Percentiles rank a stretch among this genome's conserved stretches.
Evolutionary conservation across 495 filamentous ascomycete species (phyloP).

Genomic region (Hypomontagnella monticulosa): DNA sequence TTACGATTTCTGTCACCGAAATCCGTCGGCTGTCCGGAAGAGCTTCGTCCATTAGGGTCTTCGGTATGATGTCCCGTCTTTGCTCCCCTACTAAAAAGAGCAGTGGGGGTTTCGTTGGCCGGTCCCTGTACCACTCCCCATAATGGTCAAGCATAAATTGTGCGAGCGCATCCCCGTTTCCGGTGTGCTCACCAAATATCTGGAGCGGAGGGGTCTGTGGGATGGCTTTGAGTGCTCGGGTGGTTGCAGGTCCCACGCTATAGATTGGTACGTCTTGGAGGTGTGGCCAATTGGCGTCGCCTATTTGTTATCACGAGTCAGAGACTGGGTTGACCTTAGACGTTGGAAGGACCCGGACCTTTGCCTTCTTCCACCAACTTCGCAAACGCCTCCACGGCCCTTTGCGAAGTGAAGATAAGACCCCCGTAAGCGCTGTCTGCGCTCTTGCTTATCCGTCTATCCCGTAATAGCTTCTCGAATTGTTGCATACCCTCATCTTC

Average conservation of each 20-base stretch:
- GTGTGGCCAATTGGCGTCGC: slow-evolving; percentile 53
- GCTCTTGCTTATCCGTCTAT: slow-evolving; percentile 45
- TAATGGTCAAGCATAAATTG: slow-evolving; percentile 81
- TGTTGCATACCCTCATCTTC: slow-evolving; percentile 53
- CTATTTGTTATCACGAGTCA: slow-evolving; percentile 35
- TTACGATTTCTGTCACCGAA: slow-evolving; percentile 75
- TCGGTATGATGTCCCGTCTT: slow-evolving; percentile 87
- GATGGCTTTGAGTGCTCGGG: slow-evolving; percentile 71
- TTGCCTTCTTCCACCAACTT: slow-evolving; percentile 65
- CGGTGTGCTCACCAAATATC: slow-evolving; percentile 78
- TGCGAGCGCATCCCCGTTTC: slow-evolving; percentile 82
- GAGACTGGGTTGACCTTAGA: slow-evolving; percentile 10
- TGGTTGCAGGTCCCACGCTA: slow-evolving; percentile 92
- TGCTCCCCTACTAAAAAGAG: slow-evolving; percentile 91
- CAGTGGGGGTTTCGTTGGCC: slow-evolving; percentile 65
- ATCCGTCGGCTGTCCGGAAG: slow-evolving; percentile 60
- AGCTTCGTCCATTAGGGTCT: slow-evolving; percentile 67
- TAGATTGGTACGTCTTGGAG: slow-evolving; percentile 73
- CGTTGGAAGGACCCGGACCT: slow-evolving; percentile 43
- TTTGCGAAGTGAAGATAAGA: slow-evolving; percentile 92
- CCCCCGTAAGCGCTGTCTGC: slow-evolving; percentile 71
- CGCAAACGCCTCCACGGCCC: slow-evolving; percentile 88
- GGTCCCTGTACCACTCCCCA: slow-evolving; percentile 50
- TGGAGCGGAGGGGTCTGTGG: slow-evolving; percentile 57
- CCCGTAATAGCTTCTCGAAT: slow-evolving; percentile 49